Evolutionary conservation across 2,329 filamentous ascomycete genomes (phyloP), one percentile per base, ranked within the genome.

Genomic region (Ophiocordyceps robertsii): DNA sequence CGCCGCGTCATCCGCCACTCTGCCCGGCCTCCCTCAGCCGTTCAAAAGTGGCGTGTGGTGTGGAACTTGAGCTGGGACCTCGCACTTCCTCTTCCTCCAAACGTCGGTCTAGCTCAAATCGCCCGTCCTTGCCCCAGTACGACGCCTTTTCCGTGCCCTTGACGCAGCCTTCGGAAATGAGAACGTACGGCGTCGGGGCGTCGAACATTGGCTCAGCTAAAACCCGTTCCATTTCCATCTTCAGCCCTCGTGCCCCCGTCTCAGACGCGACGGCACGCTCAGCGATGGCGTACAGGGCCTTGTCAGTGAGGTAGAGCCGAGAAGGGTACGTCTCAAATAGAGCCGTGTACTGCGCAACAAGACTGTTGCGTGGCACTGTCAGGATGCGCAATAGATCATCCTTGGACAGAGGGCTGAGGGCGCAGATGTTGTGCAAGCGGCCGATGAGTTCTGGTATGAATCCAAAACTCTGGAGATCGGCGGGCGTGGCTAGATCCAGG

Each of bases 371-470:
- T 1, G 92, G 92, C 58, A 96, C 90, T 0, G 87, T 95, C 33
- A 98, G 72, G 47, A 98, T 92, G 41, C 89, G 80, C 41, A 90
- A 78, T 12, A 98, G 77, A 45, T 81, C 75, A 21, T 69, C 57
- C 13, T 72, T 65, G 2, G 75, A 76, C 1, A 98, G 71, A 0
- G 87, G 80, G 13, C 85, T 82, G 0, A 98, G 74, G 0, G 92
- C 85, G 46, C 87, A 88, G 39, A 88, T 83, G 45, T 95, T 86
- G 41, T 94, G 90, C 39, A 98, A 79, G 16, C 92, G 84, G n/a
- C 92, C 92, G 42, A 96, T 83, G n/a, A 95, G 71, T 63, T 95
- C 89, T 1, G 89, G 89, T 42, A 95, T 95, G 56, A 95, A 86
- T 13, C 89, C 90, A 55, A 88, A 95, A 37, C 73, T 75, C 60